phyloP scores from a whole-genome alignment of 2,329 filamentous ascomycete species.

The Emmonsiellopsis sp. region DNA sequence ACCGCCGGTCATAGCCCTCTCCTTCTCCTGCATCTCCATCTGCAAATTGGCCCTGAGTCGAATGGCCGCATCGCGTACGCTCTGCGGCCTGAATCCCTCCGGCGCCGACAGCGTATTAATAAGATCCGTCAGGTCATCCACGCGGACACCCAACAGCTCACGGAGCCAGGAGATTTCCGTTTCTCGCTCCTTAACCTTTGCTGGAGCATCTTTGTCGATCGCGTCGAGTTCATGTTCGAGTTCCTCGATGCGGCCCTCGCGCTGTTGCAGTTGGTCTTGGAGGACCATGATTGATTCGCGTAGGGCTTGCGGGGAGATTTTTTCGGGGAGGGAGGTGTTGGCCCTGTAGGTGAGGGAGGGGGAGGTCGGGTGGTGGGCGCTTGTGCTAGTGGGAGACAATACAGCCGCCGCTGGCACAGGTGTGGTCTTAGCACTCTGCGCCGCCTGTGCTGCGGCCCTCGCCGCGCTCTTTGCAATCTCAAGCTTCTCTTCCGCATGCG shows the following conservation, averaged over 20 bases:
- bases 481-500: constrained; percentile 80
- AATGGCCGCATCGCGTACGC: constrained; percentile 82
- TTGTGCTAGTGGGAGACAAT: constrained; percentile 4
- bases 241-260: constrained; percentile 80
- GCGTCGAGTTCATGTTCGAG: constrained; percentile 64
- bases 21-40: constrained; percentile 95
- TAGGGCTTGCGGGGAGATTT: constrained; percentile 86
- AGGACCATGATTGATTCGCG: constrained; percentile 93
- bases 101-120: constrained; percentile 69
- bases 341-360: constrained; percentile 39
- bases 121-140: constrained; percentile 87
- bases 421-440: constrained; percentile 38
- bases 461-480: constrained; percentile 84
- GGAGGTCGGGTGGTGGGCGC: constrained; percentile 34
- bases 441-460: constrained; percentile 69
- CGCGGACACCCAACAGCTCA: constrained; percentile 80
- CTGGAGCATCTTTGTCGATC: constrained; percentile 66
- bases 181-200: constrained; percentile 81
- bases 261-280: constrained; percentile 92
- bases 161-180: constrained; percentile 93
- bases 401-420: constrained; percentile 13
- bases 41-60: constrained; percentile 88
- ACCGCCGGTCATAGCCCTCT: constrained; percentile 66
- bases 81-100: constrained; percentile 60
- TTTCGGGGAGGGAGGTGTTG: constrained; percentile 57